Conservation (phyloP, 2,329 filamentous ascomycete genomes). For the Madurella fahalii region DNA sequence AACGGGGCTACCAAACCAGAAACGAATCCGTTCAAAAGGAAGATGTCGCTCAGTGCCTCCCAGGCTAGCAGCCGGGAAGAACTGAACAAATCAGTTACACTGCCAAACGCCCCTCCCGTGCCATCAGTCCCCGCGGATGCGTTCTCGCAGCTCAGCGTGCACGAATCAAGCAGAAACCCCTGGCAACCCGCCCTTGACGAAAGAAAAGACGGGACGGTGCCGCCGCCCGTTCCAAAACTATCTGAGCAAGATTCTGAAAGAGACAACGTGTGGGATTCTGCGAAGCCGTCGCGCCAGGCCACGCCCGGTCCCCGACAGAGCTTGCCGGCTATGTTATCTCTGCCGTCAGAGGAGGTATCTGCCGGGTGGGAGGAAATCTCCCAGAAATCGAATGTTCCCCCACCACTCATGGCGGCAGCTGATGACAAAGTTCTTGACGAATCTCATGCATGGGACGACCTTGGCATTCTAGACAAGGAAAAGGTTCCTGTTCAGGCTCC, state of each 20-base stretch:
- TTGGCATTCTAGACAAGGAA: conserved; percentile 38
- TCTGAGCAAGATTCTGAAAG: conserved; percentile 30
- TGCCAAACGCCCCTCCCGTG: conserved; percentile 10
- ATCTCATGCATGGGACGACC: conserved; percentile 49
- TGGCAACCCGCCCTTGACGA: conserved; percentile 40
- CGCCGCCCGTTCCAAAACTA: conserved; percentile 22
- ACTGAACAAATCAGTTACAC: not conserved
- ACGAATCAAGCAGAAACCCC: conserved; percentile 42
- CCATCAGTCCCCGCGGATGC: conserved; percentile 19
- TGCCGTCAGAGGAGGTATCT: conserved; percentile 37
- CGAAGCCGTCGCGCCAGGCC: conserved; percentile 29
- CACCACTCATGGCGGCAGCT: conserved; percentile 24
- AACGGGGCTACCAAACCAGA: conserved; percentile 27
- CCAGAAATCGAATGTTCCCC: conserved; percentile 26
- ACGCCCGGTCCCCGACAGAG: conserved; percentile 29
- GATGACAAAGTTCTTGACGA: conserved; percentile 38
- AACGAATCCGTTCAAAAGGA: conserved; percentile 55
- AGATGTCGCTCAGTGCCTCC: conserved; percentile 26
- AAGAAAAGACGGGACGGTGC: conserved; percentile 26
- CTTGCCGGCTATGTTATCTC: conserved; percentile 35
- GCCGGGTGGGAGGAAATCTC: conserved; percentile 40
- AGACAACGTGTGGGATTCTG: conserved; percentile 35
- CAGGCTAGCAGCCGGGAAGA: conserved; percentile 11
- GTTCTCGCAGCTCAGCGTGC: conserved; percentile 41
- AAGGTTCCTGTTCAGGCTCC: conserved; percentile 35